These are phyloP conservation scores for Boletus rubescentipes DNA, from an alignment of 768 basidiomycete species.

Conservation along the genomic window DNA sequence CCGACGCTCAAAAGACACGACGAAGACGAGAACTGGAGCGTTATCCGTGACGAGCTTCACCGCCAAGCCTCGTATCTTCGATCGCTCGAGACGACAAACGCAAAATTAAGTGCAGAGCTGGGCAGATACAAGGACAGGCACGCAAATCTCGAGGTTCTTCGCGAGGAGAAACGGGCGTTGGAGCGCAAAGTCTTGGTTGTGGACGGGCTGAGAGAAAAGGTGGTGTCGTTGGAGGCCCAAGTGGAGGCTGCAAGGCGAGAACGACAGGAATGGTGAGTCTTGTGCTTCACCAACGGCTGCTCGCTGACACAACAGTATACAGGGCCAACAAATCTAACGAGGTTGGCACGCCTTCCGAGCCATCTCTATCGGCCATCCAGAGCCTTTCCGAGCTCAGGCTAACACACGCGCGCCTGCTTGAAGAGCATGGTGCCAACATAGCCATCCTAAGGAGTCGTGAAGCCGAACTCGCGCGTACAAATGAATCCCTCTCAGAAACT, in stretches of 20 bases:
- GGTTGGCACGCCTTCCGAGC: conserved; percentile 40
- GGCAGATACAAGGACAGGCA: conserved; percentile 51
- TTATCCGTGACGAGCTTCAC: conserved; percentile 68
- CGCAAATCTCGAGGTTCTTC: conserved; percentile 64
- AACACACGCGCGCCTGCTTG: conserved; percentile 59
- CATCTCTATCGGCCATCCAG: conserved; percentile 56
- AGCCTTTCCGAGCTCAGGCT: conserved; percentile 60
- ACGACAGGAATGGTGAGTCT: conserved; percentile 55
- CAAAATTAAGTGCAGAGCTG: conserved; percentile 54
- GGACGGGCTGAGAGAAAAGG: conserved; percentile 56
- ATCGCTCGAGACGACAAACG: conserved; percentile 57
- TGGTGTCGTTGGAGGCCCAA: conserved; percentile 61
- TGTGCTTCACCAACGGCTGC: background rate
- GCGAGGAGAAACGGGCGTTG: conserved; percentile 70
- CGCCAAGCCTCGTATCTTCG: conserved; percentile 63
- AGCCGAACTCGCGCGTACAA: conserved; percentile 44
- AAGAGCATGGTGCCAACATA: conserved; percentile 59
- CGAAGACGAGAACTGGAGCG: conserved; percentile 56
- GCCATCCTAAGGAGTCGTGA: conserved; percentile 57
- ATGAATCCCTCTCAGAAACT: conserved; percentile 38
- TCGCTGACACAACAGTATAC: background rate
- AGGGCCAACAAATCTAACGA: conserved; percentile 41
- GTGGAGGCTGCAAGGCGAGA: conserved; percentile 59
- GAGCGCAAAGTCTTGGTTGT: conserved; percentile 50
- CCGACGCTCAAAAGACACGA: conserved; percentile 24